phyloP scores from a whole-genome alignment of 1,139 yeast genomes.

The Yamadazyma atmosphaerica region DNA sequence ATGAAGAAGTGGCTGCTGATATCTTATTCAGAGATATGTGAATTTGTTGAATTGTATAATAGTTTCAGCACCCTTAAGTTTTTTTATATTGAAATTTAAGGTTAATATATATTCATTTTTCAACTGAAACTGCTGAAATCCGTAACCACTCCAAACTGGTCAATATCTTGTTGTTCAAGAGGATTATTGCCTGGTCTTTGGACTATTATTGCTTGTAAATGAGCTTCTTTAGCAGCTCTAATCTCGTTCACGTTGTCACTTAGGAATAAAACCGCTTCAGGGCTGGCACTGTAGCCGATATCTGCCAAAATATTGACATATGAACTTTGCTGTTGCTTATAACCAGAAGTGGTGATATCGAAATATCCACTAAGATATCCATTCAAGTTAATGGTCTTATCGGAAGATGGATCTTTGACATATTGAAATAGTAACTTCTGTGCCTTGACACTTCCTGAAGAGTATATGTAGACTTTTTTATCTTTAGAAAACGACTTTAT shows the following conservation, averaged over 20 bases:
- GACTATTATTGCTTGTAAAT: constrained; percentile 59
- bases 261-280: constrained; percentile 54
- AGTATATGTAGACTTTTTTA: constrained; percentile 64
- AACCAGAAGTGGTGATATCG: constrained; percentile 85
- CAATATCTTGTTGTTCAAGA: constrained; percentile 33
- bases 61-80: not conserved
- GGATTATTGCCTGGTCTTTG: constrained; percentile 77
- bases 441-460: constrained; percentile 90
- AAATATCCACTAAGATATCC: constrained; percentile 62
- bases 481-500: constrained; percentile 38
- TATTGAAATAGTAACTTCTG: constrained; percentile 75
- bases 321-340: constrained; percentile 57
- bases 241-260: constrained; percentile 75
- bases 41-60: constrained; percentile 1
- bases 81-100: no score
- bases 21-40: constrained; percentile 64
- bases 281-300: constrained; percentile 32
- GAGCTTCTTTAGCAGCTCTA: constrained; percentile 70
- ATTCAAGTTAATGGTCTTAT: constrained; percentile 49
- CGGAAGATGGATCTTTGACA: constrained; percentile 35
- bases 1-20: constrained; percentile 96
- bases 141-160: constrained; percentile 20
- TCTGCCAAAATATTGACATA: constrained; percentile 56
- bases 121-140: constrained; percentile 6
- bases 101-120: no score